These are phyloP conservation scores for Tinospora cordifolia DNA, from an alignment of 164 flowering plant genomes.

Conservation along the genomic window DNA sequence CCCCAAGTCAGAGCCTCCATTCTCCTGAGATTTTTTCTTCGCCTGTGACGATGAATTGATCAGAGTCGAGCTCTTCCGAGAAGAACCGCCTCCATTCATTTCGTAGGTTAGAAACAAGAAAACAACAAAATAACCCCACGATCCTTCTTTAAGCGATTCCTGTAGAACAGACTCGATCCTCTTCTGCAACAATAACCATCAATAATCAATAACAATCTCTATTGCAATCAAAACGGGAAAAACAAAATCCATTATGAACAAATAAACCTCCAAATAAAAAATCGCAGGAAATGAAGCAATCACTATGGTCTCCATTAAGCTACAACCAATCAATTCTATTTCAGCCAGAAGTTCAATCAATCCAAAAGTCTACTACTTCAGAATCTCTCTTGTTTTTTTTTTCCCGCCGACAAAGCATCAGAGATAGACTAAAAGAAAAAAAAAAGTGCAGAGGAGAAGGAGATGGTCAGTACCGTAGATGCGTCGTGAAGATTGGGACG, in stretches of 20 bases:
- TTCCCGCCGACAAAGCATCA: not conserved
- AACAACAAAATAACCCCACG: not conserved
- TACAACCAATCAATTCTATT: not conserved
- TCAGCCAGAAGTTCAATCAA: not conserved
- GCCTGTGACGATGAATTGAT: constrained; percentile 23
- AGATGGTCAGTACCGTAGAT: not conserved
- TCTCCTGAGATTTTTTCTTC: constrained; percentile 41
- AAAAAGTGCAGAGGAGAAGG: not conserved
- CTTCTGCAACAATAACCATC: not conserved
- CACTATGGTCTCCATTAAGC: too few species aligned
- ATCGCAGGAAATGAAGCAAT: not conserved
- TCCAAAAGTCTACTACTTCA: not conserved
- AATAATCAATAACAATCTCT: not conserved
- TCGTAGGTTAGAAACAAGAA: not conserved
- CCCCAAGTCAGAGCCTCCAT: constrained; percentile 27
- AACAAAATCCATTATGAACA: not conserved
- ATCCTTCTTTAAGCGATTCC: not conserved
- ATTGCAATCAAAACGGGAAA: not conserved
- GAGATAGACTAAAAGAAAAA: not conserved
- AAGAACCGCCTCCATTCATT: constrained; percentile 48
- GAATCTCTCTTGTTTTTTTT: not conserved
- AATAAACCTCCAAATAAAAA: not conserved
- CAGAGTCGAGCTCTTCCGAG: constrained; percentile 52
- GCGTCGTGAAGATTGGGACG: not conserved
- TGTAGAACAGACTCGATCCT: not conserved